Conservation (phyloP, 2,329 filamentous ascomycete genomes). For the Fusarium napiforme region DNA sequence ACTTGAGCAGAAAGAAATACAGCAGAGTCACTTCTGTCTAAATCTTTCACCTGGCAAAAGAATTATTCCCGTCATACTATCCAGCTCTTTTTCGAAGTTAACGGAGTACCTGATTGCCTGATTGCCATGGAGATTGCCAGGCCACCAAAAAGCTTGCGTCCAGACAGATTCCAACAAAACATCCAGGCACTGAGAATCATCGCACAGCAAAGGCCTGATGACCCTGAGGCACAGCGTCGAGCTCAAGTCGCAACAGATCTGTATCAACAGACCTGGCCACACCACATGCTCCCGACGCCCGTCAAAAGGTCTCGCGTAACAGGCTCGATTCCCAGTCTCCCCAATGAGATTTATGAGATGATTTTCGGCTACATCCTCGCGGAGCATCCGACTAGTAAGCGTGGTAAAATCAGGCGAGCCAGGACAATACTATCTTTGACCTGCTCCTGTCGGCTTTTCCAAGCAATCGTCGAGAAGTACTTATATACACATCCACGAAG, state of each 20-base stretch:
- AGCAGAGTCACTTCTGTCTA: too few relatives aligned
- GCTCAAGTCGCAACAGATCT: conserved; percentile 4
- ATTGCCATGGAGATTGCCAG: not conserved
- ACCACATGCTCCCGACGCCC: not conserved
- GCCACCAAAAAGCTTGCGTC: not conserved
- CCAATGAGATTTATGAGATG: conserved; percentile 4
- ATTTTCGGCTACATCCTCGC: not conserved
- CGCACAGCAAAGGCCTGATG: not conserved
- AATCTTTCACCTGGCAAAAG: not conserved
- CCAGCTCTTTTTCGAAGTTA: not conserved
- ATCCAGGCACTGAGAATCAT: not conserved
- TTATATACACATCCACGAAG: not conserved
- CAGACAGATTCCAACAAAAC: not conserved
- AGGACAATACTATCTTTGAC: not conserved
- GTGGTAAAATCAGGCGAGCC: not conserved
- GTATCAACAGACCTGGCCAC: not conserved
- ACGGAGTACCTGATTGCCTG: not conserved
- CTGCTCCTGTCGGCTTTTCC: not conserved
- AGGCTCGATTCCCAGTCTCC: not conserved
- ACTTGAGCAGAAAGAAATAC: not conserved
- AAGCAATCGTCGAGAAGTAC: not conserved
- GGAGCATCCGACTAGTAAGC: not conserved
- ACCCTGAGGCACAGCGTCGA: conserved; percentile 13
- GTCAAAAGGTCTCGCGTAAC: not conserved
- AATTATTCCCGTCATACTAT: not conserved